Evolutionary conservation across 306 rosid genomes (phyloP).

Genomic region (Ziziphus jujuba): DNA sequence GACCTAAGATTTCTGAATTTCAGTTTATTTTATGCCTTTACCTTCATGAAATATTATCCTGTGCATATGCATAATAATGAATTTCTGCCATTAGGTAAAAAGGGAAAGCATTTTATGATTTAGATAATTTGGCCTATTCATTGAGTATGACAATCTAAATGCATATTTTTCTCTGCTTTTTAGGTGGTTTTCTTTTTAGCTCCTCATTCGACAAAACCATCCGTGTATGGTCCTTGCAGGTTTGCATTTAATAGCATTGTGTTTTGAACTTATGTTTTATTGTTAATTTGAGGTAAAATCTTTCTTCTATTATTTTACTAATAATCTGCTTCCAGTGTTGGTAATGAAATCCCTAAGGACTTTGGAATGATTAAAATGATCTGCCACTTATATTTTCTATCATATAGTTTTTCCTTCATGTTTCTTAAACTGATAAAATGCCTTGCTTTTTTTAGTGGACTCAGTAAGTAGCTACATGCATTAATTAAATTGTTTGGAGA

Average conservation of each 20-base stretch:
- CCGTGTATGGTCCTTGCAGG: constrained; percentile 90
- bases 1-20: too few relatives aligned
- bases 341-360: background rate
- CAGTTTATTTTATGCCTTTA: background rate
- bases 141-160: constrained; percentile 30
- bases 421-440: too few relatives aligned
- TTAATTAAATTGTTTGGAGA: too few relatives aligned
- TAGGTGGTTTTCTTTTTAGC: constrained; percentile 84
- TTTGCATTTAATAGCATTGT: constrained; percentile 31
- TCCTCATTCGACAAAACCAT: constrained; percentile 91
- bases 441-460: too few relatives aligned
- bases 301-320: constrained; percentile 10
- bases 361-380: constrained; percentile 13
- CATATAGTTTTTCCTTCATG: too few relatives aligned
- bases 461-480: too few relatives aligned
- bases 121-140: background rate
- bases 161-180: constrained; percentile 26
- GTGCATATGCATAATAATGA: background rate
- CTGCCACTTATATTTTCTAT: background rate
- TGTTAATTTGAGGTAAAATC: constrained; percentile 9
- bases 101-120: background rate
- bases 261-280: constrained; percentile 8
- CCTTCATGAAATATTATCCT: background rate
- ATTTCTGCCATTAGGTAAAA: background rate
- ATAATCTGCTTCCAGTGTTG: constrained; percentile 14